phyloP scores from a whole-genome alignment of 345 rosid species.

The Eucalyptus pauciflora region DNA sequence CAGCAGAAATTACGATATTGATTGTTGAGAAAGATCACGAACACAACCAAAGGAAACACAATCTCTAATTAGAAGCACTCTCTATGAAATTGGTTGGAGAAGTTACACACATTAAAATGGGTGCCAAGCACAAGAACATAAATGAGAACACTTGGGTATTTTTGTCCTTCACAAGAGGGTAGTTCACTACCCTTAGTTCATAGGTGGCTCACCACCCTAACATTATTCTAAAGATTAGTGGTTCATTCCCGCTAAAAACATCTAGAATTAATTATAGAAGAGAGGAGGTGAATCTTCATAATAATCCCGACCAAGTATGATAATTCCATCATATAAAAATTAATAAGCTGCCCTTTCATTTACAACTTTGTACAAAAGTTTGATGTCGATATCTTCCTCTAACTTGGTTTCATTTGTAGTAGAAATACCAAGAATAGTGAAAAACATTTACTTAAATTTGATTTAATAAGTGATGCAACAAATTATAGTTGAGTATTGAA shows the following conservation, averaged over 20 bases:
- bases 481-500: background rate
- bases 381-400: background rate
- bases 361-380: background rate
- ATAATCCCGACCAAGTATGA: background rate
- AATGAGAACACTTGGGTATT: too few relatives aligned
- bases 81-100: too few relatives aligned
- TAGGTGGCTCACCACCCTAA: background rate
- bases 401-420: background rate
- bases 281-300: background rate
- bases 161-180: too few relatives aligned
- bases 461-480: background rate
- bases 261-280: background rate
- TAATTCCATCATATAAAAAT: background rate
- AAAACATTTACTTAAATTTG: background rate
- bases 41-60: background rate
- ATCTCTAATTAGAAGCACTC: too few relatives aligned
- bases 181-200: too few relatives aligned
- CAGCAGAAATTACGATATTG: accelerated
- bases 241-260: background rate
- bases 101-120: too few relatives aligned
- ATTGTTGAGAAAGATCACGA: background rate
- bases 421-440: background rate
- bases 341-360: background rate
- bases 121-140: too few relatives aligned
- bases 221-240: background rate